These are phyloP conservation scores for Psilocybe cyanescens DNA, from an alignment of 768 basidiomycete species.

Conservation along the genomic window DNA sequence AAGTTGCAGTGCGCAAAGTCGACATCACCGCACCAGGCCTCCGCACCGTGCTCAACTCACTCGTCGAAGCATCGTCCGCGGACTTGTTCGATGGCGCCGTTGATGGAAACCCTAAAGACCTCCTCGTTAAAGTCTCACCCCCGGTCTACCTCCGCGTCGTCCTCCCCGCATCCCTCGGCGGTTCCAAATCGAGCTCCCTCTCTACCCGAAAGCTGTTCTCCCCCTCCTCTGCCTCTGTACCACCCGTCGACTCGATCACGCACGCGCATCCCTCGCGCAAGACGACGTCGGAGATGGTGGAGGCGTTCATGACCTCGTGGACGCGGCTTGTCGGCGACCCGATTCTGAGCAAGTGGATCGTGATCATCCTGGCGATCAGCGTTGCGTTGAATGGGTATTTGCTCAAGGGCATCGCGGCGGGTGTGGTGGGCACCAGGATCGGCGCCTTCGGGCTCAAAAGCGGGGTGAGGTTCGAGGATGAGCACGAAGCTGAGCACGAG, in stretches of 20 bases:
- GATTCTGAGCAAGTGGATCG: conserved; percentile 93
- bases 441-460: conserved; percentile 25
- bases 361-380: conserved; percentile 81
- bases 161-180: conserved; percentile 24
- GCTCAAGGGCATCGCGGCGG: conserved; percentile 81
- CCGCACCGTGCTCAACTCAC: conserved; percentile 56
- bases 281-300: conserved; percentile 58
- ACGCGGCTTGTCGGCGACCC: conserved; percentile 92
- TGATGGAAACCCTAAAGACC: conserved; percentile 11
- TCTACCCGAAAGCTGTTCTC: conserved; percentile 18
- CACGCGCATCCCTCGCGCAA: conserved; percentile 5
- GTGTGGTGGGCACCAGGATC: conserved; percentile 33
- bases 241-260: not conserved
- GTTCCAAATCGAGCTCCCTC: not conserved
- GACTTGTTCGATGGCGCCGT: conserved; percentile 11
- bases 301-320: conserved; percentile 91
- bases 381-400: conserved; percentile 93
- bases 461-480: conserved; percentile 33
- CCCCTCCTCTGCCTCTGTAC: conserved; percentile 6
- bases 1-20: conserved; percentile 54
- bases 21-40: conserved; percentile 72
- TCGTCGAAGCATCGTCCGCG: conserved; percentile 44
- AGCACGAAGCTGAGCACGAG: conserved; percentile 18
- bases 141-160: conserved; percentile 26
- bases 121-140: conserved; percentile 29